Evolutionary conservation across 2,329 filamentous ascomycete genomes (phyloP), one percentile per base, ranked within the genome.

Genomic region (Pseudogymnoascus sp.): DNA sequence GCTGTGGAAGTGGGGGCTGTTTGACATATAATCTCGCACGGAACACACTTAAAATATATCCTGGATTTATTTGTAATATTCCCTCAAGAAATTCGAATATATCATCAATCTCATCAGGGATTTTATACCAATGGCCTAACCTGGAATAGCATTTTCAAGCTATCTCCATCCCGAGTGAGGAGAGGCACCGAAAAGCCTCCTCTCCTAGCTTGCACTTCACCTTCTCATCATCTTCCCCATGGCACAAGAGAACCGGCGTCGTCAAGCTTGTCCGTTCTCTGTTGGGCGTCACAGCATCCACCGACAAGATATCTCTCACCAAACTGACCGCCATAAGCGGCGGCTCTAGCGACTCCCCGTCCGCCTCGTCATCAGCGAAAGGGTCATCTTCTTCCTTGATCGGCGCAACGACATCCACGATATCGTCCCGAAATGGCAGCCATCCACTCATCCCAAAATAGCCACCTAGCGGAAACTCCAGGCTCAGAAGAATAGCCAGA

Each of bases 401-500:
- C 19, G 45, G 45, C 1, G 15, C 15, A 0, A 67, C 45, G 6
- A 70, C 63, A 5, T 68, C 66, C 18, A 71, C 63, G 9, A 77
- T 69, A 12, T 75, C 71, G 0, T 63, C 57, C 5, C 68, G 66
- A 62, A 75, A 79, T 0, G 76, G 74, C 1, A 79, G 63, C 67
- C 71, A 79, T 4, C 76, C 76, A 63, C 74, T 75, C 73, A 79
- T 77, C 0, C 77, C 77, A 35, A 80, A 63, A 59, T 75, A 77
- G 1, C 73, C 77, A 0, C 75, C 76, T 1, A 79, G 55, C 0
- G 64, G 60, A 15, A 30, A 23, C 7, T 68, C 69, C n/a, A 74
- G 72, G 15, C 68, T 70, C 2, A 83, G 66, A 18, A 80, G 65
- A 1, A 73, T 63, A 18, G 74, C 70, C 8, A 81, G 63, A 0